These are phyloP conservation scores for Aspergillus spinulosporus DNA, from an alignment of 2,329 filamentous ascomycete genomes.

Conservation along the genomic window DNA sequence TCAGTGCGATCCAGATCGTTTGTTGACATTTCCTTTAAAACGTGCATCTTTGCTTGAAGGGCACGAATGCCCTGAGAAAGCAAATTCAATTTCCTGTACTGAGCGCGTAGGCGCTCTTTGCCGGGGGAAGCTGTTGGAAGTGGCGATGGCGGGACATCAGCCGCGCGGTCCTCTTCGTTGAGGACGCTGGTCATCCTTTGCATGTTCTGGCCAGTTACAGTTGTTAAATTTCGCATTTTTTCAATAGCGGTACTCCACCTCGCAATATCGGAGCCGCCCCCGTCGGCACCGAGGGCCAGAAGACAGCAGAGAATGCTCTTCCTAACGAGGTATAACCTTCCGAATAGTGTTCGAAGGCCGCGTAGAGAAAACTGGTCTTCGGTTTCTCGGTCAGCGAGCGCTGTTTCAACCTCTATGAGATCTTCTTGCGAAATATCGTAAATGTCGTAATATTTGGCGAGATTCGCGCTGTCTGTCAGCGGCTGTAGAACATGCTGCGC, in stretches of 20 bases:
- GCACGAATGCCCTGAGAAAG: slow-evolving; percentile 88
- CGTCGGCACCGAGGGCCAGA: slow-evolving; percentile 79
- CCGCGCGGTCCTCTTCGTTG: slow-evolving; percentile 72
- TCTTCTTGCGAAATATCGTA: slow-evolving; percentile 77
- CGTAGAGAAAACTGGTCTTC: slow-evolving; percentile 78
- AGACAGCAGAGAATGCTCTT: slow-evolving; percentile 88
- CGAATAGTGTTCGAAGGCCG: slow-evolving; percentile 76
- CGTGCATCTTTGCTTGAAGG: slow-evolving; percentile 89
- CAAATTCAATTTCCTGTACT: slow-evolving; percentile 83
- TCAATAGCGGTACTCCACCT: slow-evolving; percentile 79
- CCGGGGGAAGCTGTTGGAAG: slow-evolving; percentile 69
- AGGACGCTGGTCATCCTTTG: slow-evolving; percentile 68
- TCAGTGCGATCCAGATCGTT: slow-evolving; percentile 71
- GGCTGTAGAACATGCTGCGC: slow-evolving; percentile 68
- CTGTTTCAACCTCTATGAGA: slow-evolving; percentile 66
- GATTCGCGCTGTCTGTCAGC: slow-evolving; percentile 74
- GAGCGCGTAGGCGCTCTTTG: slow-evolving; percentile 81
- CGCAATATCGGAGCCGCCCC: slow-evolving; percentile 71
- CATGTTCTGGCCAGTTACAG: slow-evolving; percentile 62
- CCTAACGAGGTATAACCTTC: slow-evolving; percentile 75
- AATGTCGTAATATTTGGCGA: slow-evolving; percentile 91
- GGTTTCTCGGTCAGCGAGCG: slow-evolving; percentile 64
- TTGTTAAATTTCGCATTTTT: slow-evolving; percentile 66
- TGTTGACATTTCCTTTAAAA: slow-evolving; percentile 87
- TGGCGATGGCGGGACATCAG: slow-evolving; percentile 52